Percentiles rank a stretch among this genome's conserved stretches.
Conservation (phyloP, 768 basidiomycete species). For the Rubroboletus satanas region DNA sequence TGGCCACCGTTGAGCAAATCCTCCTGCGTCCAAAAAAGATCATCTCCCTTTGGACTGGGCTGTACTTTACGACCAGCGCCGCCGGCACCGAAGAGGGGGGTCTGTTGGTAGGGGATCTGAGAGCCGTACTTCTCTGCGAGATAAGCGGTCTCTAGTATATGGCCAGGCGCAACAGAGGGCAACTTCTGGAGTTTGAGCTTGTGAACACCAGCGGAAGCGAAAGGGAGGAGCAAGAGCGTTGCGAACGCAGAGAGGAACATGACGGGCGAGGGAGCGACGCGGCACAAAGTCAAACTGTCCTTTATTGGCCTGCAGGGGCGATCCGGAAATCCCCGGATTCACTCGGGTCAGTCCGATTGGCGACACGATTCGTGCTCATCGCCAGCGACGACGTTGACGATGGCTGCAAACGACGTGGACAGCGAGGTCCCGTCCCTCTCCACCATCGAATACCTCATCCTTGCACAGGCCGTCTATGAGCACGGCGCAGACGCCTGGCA, state of each 20-base stretch:
- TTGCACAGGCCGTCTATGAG: slow-evolving; percentile 86
- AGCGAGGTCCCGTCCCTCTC: slow-evolving; percentile 16
- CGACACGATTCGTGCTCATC: background rate
- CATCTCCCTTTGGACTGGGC: slow-evolving; percentile 48
- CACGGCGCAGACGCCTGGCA: slow-evolving; percentile 69
- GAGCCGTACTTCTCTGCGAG: slow-evolving; percentile 92
- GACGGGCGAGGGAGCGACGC: slow-evolving; percentile 26
- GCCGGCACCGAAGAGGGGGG: slow-evolving; percentile 71
- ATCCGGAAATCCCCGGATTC: slow-evolving; percentile 23
- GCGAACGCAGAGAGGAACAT: slow-evolving; percentile 44
- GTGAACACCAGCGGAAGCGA: slow-evolving; percentile 58
- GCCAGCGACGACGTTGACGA: slow-evolving; percentile 12
- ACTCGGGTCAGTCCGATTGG: slow-evolving; percentile 2
- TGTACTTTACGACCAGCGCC: slow-evolving; percentile 63
- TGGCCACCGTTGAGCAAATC: slow-evolving; percentile 71
- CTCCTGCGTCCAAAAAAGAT: slow-evolving; percentile 80
- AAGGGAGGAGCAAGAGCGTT: slow-evolving; percentile 40
- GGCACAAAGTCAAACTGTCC: slow-evolving; percentile 3
- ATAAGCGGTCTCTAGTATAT: slow-evolving; percentile 71
- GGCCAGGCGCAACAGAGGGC: slow-evolving; percentile 55
- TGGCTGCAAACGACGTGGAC: slow-evolving; percentile 5
- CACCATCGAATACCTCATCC: slow-evolving; percentile 68
- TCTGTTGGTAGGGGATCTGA: slow-evolving; percentile 39
- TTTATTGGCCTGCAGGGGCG: slow-evolving; percentile 20
- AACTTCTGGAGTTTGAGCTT: slow-evolving; percentile 90